Evolutionary conservation across 768 basidiomycete genomes (phyloP).

Genomic region (Boletus edulis): DNA sequence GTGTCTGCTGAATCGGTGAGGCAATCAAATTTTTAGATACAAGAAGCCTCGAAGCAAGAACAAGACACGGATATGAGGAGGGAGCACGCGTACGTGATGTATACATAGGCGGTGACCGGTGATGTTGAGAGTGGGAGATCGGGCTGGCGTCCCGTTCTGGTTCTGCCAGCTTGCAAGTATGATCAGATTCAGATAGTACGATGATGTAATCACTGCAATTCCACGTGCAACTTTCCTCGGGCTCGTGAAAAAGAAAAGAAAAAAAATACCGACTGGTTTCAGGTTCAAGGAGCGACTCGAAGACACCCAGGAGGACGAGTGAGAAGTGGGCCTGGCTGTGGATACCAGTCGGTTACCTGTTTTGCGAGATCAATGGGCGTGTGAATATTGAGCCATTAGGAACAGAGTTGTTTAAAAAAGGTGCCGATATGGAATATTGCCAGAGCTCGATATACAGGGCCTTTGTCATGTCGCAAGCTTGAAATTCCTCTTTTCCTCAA

Average conservation of each 20-base stretch:
- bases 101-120: no score
- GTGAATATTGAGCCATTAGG: conserved; percentile 29
- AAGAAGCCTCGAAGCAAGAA: conserved; percentile 6
- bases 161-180: conserved; percentile 12
- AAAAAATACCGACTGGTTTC: not conserved
- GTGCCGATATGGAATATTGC: conserved; percentile 39
- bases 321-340: not conserved
- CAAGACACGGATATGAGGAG: conserved; percentile 18
- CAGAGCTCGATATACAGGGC: conserved; percentile 39
- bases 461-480: conserved; percentile 38
- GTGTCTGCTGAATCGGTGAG: not conserved
- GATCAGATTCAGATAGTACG: conserved; percentile 23
- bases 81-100: not conserved
- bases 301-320: not conserved
- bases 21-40: not conserved
- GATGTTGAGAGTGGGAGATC: not conserved
- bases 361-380: conserved; percentile 19
- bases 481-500: conserved; percentile 31
- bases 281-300: no score
- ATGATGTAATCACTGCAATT: conserved; percentile 27
- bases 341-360: conserved; percentile 1
- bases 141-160: conserved; percentile 1
- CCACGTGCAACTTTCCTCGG: conserved; percentile 18
- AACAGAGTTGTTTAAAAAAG: conserved; percentile 33
- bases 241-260: conserved; percentile 10